A percentile compares a stretch with the other conserved stretches of the same genome.
phyloP scores from a whole-genome alignment of 208 protist genomes.

The Zelonia costaricensis region DNA sequence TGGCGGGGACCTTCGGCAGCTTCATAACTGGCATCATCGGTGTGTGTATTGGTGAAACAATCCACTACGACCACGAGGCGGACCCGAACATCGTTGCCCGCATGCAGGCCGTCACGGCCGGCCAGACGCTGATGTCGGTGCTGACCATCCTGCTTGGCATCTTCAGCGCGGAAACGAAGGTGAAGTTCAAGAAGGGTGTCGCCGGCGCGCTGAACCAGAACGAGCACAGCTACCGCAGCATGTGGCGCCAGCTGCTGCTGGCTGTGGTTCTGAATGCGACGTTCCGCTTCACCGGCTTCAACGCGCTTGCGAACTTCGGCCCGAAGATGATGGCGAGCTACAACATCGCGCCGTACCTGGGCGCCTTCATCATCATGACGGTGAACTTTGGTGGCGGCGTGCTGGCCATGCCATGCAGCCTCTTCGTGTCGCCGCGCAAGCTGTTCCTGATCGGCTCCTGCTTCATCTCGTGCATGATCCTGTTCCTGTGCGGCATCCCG shows the following conservation, averaged over 20 bases:
- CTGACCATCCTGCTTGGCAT: too few relatives aligned
- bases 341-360: constrained; percentile 60
- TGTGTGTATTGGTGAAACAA: constrained; percentile 56
- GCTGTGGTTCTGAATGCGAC: constrained; percentile 54
- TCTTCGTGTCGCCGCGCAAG: constrained; percentile 70
- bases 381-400: constrained; percentile 88
- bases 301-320: constrained; percentile 89
- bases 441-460: constrained; percentile 66
- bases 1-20: constrained; percentile 85
- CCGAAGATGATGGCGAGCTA: constrained; percentile 73
- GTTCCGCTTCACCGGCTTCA: constrained; percentile 85
- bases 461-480: constrained; percentile 62
- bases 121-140: constrained; percentile 60
- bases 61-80: constrained; percentile 25
- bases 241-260: constrained; percentile 54
- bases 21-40: constrained; percentile 71
- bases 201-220: constrained; percentile 28
- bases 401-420: constrained; percentile 63
- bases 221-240: constrained; percentile 53
- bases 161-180: not conserved
- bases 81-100: constrained; percentile 53
- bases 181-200: constrained; percentile 11
- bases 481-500: constrained; percentile 84
- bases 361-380: constrained; percentile 84
- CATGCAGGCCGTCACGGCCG: constrained; percentile 66